These are phyloP conservation scores for Catharanthus roseus DNA, from an alignment of 257 asterid species.

Conservation along the genomic window DNA sequence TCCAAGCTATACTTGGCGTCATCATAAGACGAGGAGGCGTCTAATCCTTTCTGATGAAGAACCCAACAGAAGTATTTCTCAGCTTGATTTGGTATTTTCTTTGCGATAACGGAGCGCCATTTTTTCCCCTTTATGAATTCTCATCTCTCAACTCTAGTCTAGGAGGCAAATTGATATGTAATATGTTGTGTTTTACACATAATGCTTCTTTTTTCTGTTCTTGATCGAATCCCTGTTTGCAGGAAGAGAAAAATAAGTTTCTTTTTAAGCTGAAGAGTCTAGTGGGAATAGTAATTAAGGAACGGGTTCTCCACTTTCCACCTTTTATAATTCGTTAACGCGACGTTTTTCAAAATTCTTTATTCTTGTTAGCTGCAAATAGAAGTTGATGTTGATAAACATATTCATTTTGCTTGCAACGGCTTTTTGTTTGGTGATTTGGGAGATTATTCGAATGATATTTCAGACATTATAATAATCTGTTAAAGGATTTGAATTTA, in stretches of 20 bases:
- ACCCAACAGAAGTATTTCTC: neutral
- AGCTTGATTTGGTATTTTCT: no score
- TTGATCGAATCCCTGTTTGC: neutral
- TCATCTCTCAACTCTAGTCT: neutral
- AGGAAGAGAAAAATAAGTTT: neutral
- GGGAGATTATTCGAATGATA: neutral
- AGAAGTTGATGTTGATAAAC: no score
- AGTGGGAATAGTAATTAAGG: neutral
- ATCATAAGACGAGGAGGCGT: neutral
- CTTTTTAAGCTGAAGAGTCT: neutral
- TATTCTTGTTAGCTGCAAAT: neutral
- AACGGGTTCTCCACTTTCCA: neutral
- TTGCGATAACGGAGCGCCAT: neutral
- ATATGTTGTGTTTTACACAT: neutral
- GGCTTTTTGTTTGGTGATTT: no score
- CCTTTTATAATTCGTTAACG: neutral
- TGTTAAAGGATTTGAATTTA: no score
- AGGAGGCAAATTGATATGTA: neutral
- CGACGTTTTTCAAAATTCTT: neutral
- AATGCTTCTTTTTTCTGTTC: no score
- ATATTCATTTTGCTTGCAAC: no score
- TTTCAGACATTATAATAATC: no score
- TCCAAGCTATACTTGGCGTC: neutral
- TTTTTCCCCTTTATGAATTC: neutral
- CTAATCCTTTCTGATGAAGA: neutral